Conservation (phyloP, 805 yeast genomes). For the Schizosaccharomyces cryophilus region DNA sequence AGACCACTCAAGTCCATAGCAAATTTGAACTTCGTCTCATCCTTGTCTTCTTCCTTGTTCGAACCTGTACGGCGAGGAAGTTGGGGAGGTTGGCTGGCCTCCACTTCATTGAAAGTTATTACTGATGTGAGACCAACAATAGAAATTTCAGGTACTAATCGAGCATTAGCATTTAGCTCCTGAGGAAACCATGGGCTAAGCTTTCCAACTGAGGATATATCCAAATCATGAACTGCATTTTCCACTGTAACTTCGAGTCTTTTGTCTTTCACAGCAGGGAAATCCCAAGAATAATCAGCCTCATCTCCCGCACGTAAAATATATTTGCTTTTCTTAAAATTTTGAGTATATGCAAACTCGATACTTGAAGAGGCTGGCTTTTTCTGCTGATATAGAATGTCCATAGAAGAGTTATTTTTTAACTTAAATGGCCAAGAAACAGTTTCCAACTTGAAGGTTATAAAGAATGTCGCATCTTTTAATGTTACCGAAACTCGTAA, state of each 20-base stretch:
- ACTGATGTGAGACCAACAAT: background rate
- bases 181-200: background rate
- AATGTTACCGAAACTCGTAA: conserved; percentile 47
- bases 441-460: conserved; percentile 47
- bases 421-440: conserved; percentile 82
- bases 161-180: background rate
- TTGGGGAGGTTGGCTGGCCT: background rate
- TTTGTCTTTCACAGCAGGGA: background rate
- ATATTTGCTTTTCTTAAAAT: background rate
- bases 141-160: background rate
- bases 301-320: background rate
- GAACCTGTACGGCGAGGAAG: background rate
- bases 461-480: conserved; percentile 63
- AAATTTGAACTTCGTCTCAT: conserved; percentile 27
- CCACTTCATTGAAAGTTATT: background rate
- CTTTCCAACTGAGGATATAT: background rate
- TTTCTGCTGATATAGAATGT: conserved; percentile 63
- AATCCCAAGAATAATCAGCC: background rate
- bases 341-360: background rate
- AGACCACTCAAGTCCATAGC: conserved; percentile 47
- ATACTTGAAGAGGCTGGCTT: conserved; percentile 27
- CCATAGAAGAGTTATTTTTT: conserved; percentile 65
- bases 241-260: background rate
- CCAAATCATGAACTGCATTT: background rate
- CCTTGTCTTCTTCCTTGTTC: conserved; percentile 22